Percentiles rank a stretch among this genome's conserved stretches.
Conservation (phyloP, 176 grass and related monocot species). For the Cenchrus americanus region DNA sequence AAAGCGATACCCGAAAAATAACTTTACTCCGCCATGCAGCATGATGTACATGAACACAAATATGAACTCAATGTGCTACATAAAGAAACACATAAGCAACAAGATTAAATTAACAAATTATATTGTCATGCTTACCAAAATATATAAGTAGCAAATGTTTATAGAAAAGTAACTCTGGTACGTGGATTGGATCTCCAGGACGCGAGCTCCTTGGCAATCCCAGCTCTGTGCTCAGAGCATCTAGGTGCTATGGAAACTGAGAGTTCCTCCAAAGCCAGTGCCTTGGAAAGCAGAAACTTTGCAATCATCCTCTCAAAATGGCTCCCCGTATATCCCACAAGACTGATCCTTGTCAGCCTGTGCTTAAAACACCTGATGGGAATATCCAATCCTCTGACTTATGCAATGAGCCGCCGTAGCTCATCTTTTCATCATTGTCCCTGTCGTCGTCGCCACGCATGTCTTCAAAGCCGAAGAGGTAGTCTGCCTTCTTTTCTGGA, state of each 20-base stretch:
- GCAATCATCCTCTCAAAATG: not conserved
- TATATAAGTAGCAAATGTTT: too few relatives aligned
- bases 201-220: not conserved
- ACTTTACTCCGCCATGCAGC: too few relatives aligned
- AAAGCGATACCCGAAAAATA: too few relatives aligned
- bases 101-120: too few relatives aligned
- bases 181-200: not conserved
- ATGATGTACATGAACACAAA: too few relatives aligned
- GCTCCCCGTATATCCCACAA: not conserved
- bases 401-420: too few relatives aligned
- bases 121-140: too few relatives aligned
- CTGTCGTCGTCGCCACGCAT: not conserved
- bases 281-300: not conserved
- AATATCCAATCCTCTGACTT: too few relatives aligned
- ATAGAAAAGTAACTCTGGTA: not conserved
- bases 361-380: not conserved
- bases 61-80: too few relatives aligned
- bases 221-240: not conserved
- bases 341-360: not conserved
- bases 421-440: too few relatives aligned
- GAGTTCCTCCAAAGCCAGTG: not conserved
- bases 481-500: not conserved
- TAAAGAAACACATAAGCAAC: too few relatives aligned
- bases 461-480: not conserved
- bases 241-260: not conserved